A percentile compares a stretch with the other conserved stretches of the same genome.
Conservation (phyloP, 2,329 filamentous ascomycete genomes). For the Aspergillus texensis region DNA sequence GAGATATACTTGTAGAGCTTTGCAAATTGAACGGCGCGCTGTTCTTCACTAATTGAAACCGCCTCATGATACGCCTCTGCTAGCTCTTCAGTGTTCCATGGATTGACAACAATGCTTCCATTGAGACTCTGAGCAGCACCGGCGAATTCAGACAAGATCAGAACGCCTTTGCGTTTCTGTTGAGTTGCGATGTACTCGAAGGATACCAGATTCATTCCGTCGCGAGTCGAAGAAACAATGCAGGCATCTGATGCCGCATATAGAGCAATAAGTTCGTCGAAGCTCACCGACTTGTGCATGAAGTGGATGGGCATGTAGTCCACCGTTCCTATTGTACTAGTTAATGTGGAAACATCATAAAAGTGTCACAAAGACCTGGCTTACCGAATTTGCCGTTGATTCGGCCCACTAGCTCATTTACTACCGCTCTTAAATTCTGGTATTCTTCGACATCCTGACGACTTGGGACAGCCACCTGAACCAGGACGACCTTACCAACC, state of each 20-base stretch:
- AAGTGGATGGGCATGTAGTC: constrained; percentile 99
- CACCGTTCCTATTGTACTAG: constrained; percentile 64
- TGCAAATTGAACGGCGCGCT: constrained; percentile 78
- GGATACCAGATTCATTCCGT: constrained; percentile 95
- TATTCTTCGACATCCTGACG: constrained; percentile 95
- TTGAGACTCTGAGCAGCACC: constrained; percentile 90
- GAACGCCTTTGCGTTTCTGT: constrained; percentile 80
- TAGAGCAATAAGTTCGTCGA: constrained; percentile 87
- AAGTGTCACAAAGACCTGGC: constrained; percentile 16
- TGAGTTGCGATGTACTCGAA: constrained; percentile 97
- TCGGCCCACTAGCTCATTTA: constrained; percentile 90
- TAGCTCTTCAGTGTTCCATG: constrained; percentile 96
- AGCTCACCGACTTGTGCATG: constrained; percentile 88
- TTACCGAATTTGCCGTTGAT: constrained; percentile 89
- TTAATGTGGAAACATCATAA: constrained; percentile 11
- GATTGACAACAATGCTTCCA: constrained; percentile 88
- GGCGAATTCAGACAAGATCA: constrained; percentile 93
- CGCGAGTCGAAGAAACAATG: constrained; percentile 84
- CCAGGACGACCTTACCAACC: constrained; percentile 92
- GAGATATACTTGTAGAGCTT: constrained; percentile 92
- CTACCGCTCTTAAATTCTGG: constrained; percentile 87
- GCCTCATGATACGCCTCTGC: constrained; percentile 88
- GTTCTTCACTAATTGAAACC: constrained; percentile 89
- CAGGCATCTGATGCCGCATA: constrained; percentile 89
- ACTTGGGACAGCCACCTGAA: constrained; percentile 90